Percentiles rank a stretch among this genome's conserved stretches.
Evolutionary conservation across 2,329 filamentous ascomycete species (phyloP).

Genomic region (Pseudogymnoascus sp.): DNA sequence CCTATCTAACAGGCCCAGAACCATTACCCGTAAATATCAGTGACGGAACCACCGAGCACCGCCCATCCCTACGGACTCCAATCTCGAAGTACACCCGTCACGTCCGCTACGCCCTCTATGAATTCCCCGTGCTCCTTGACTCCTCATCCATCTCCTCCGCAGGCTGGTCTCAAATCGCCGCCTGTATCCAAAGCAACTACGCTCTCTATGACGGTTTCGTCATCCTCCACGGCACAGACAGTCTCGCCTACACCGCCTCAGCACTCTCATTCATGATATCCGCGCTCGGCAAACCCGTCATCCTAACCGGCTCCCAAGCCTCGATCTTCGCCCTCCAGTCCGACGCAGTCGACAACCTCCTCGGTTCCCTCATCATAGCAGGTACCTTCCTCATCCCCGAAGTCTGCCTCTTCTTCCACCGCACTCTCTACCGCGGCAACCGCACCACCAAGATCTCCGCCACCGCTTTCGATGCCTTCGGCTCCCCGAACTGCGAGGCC

Average conservation of each 20-base stretch:
- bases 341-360: conserved; percentile 63
- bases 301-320: conserved; percentile 56
- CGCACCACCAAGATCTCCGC: conserved; percentile 61
- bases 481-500: conserved; percentile 57
- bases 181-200: conserved; percentile 53
- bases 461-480: conserved; percentile 61
- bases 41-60: conserved; percentile 19
- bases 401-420: conserved; percentile 67
- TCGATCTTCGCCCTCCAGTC: conserved; percentile 65
- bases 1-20: conserved; percentile 16
- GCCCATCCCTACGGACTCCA: conserved; percentile 46
- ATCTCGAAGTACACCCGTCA: conserved; percentile 55
- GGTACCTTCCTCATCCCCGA: conserved; percentile 69
- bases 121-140: conserved; percentile 61
- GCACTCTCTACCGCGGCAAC: conserved; percentile 62
- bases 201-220: conserved; percentile 63
- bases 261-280: conserved; percentile 68
- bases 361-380: conserved; percentile 61
- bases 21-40: conserved; percentile 25
- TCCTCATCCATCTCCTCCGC: conserved; percentile 63
- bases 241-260: conserved; percentile 60
- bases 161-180: conserved; percentile 62
- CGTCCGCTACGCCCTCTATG: conserved; percentile 59
- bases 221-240: conserved; percentile 64
- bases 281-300: conserved; percentile 63